phyloP scores from a whole-genome alignment of 2,329 filamentous ascomycete genomes.

The Diplocarpon mali region DNA sequence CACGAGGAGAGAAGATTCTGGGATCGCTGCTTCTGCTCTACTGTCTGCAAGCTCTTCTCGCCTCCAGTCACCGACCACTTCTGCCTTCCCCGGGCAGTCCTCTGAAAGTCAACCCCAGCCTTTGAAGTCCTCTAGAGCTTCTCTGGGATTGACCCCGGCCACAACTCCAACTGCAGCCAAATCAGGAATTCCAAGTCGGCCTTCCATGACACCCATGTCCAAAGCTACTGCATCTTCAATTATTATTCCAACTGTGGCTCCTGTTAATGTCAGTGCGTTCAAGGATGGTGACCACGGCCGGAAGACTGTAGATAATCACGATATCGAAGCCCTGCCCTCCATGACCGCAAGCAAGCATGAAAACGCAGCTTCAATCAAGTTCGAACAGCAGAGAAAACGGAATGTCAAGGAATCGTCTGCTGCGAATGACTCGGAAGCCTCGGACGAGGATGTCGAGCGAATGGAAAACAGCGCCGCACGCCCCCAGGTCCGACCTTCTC shows the following conservation, averaged over 20 bases:
- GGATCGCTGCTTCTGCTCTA: conserved; percentile 29
- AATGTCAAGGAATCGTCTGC: conserved; percentile 6
- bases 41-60: conserved; percentile 24
- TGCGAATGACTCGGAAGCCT: conserved; percentile 17
- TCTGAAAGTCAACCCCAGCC: conserved; percentile 25
- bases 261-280: conserved; percentile 38
- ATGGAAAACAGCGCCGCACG: conserved; percentile 1
- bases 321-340: conserved; percentile 9
- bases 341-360: conserved; percentile 8
- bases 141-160: conserved; percentile 19
- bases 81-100: conserved; percentile 21
- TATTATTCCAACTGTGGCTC: conserved; percentile 34
- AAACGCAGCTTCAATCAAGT: conserved; percentile 10
- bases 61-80: conserved; percentile 24
- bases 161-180: conserved; percentile 23
- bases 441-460: conserved; percentile 13
- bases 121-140: conserved; percentile 25
- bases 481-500: neutral
- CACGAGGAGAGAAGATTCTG: conserved; percentile 31
- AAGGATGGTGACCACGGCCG: conserved; percentile 38
- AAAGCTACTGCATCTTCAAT: conserved; percentile 25
- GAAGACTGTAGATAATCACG: conserved; percentile 19
- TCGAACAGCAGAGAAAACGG: conserved; percentile 13
- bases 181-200: conserved; percentile 19
- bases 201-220: conserved; percentile 23